Evolutionary conservation across 768 basidiomycete genomes (phyloP), one percentile per base, ranked within the genome.

Genomic region (Lentinus brumalis): DNA sequence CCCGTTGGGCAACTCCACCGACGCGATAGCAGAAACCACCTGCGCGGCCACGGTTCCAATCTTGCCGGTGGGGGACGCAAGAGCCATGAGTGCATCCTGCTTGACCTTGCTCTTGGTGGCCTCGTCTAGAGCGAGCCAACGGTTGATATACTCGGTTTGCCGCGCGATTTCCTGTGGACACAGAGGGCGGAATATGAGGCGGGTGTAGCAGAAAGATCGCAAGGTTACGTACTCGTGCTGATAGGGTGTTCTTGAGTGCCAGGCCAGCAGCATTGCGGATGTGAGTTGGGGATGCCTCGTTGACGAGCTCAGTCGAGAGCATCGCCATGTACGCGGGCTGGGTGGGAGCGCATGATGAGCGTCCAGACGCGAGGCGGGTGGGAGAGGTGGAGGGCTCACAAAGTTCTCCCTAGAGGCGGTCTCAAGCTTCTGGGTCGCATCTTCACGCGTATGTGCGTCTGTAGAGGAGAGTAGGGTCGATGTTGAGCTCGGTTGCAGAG

Each of bases 251-350:
- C 85, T 98, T 99, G 76, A 99, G 80, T 18, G 96, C 96, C 53
- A 99, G 82, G 73, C 94, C 95, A 26, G 97, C 96, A n/a, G 96
- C 95, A 71, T 92, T 96, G 66, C 97, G 83, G 54, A 96, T 85
- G 73, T 94, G 88, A 38, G 87, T 69, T 14, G 83, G 79, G 6
- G 83, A 83, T 46, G 64, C 77, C 72, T 95, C 93, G 67, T 94
- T 89, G 31, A 87, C 86, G 50, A 99, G 84, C 65, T 94, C 92
- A 16, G 84, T 77, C 16, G 92, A 89, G 63, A 99, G 87, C 83
- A 92, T 94, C 72, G 88, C 73, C 86, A 98, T 90, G 80, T 98
- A 99, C 67, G 87, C 88, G 62, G 92, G 91, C 95, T 96, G 76
- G 50, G 76, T 60, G 58, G 50, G 39, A n/a, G 53, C n/a, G 51